These are phyloP conservation scores for Verruconis gallopava DNA, from an alignment of 2,329 filamentous ascomycete genomes.

Conservation along the genomic window DNA sequence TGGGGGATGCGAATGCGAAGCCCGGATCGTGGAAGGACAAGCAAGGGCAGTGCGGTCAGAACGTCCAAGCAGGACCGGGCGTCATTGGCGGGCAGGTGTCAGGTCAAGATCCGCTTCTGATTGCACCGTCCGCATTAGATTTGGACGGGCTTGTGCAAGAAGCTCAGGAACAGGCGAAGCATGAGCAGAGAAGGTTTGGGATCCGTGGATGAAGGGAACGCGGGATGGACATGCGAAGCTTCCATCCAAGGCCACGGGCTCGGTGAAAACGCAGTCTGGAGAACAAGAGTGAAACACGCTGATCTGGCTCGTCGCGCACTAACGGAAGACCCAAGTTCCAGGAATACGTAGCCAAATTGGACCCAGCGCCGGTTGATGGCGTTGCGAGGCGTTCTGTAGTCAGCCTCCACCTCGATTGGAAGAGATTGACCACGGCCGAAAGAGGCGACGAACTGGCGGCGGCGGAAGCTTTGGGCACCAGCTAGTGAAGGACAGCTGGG, in stretches of 20 bases:
- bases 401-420: too few species aligned
- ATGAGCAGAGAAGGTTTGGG: background rate
- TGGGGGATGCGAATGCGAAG: background rate
- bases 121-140: constrained; percentile 4
- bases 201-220: background rate
- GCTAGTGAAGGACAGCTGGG: too few species aligned
- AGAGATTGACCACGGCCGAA: too few species aligned
- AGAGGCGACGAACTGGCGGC: too few species aligned
- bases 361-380: too few species aligned
- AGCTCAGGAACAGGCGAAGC: background rate
- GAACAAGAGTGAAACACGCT: constrained; percentile 8
- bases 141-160: background rate
- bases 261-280: too few species aligned
- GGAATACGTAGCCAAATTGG: too few species aligned
- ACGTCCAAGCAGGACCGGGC: background rate
- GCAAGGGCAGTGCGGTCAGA: background rate
- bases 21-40: background rate
- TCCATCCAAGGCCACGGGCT: background rate
- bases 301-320: constrained; percentile 4
- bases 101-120: background rate
- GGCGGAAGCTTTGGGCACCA: too few species aligned
- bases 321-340: constrained; percentile 1
- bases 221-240: constrained; percentile 1
- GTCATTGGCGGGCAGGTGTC: background rate
- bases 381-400: too few species aligned